A percentile compares a stretch with the other conserved stretches of the same genome.
Conservation (phyloP, 768 basidiomycete species). For the Macrolepiota albuminosa region DNA sequence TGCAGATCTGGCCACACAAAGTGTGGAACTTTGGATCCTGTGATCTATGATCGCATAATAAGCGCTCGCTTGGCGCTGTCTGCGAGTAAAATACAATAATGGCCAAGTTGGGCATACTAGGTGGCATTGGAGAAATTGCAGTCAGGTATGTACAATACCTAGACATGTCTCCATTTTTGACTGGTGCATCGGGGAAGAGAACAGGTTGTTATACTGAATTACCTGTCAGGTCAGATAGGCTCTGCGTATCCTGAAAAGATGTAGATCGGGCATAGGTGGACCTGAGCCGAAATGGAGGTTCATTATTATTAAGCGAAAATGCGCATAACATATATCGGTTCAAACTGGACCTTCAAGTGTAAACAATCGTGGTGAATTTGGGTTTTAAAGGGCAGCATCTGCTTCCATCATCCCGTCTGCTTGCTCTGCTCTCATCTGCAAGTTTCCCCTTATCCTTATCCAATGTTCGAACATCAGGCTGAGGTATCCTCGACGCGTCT, state of each 20-base stretch:
- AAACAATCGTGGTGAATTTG: conserved; percentile 6
- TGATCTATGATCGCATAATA: conserved; percentile 11
- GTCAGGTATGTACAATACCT: background rate
- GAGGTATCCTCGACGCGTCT: background rate
- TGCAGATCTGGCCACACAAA: conserved; percentile 7
- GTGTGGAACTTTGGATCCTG: conserved; percentile 3
- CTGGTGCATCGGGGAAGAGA: background rate
- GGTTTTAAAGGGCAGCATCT: conserved; percentile 8
- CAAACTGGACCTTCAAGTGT: conserved; percentile 9
- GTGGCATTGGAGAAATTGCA: background rate
- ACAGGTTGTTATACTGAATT: background rate
- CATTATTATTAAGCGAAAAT: conserved; percentile 11
- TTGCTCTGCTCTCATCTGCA: background rate
- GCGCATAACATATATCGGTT: background rate
- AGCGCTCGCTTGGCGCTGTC: conserved; percentile 5
- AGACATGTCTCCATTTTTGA: background rate
- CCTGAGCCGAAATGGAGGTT: background rate
- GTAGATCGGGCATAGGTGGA: background rate
- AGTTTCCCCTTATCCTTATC: too few relatives aligned
- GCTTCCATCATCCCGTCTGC: background rate
- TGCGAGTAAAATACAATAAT: conserved; percentile 10
- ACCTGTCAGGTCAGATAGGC: background rate
- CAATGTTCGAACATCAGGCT: background rate
- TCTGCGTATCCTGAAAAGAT: background rate
- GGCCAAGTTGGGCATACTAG: background rate